phyloP scores from a whole-genome alignment of 139 green algal species.

The Astrephomene gubernaculifera region DNA sequence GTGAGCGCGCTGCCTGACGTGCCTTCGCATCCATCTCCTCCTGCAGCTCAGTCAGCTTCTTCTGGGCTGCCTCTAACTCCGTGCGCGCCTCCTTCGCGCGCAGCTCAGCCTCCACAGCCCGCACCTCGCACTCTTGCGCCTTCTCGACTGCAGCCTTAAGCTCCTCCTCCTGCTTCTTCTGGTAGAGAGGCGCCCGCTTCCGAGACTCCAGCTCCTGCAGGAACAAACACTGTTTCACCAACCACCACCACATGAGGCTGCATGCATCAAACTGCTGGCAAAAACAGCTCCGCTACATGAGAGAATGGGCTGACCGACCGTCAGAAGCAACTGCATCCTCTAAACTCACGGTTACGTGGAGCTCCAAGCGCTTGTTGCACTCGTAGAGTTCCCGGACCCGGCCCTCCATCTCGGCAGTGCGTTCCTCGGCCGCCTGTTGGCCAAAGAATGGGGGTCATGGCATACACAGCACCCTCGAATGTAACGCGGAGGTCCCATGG shows the following conservation, averaged over 20 bases:
- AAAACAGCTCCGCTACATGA: background rate
- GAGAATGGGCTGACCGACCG: no score
- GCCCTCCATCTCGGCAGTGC: constrained; percentile 47
- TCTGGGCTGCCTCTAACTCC: constrained; percentile 45
- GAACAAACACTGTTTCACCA: no score
- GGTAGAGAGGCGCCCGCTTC: constrained; percentile 89
- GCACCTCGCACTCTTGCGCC: constrained; percentile 75
- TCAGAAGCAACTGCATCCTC: no score
- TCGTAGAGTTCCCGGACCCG: constrained; percentile 70
- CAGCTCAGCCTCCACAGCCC: constrained; percentile 73
- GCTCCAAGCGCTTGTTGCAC: constrained; percentile 71
- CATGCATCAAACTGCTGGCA: background rate
- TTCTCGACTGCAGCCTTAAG: constrained; percentile 81
- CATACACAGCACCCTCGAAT: no score
- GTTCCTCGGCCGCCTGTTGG: constrained; percentile 44
- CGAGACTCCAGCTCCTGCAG: constrained; percentile 82
- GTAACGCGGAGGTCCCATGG: no score
- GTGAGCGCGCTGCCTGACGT: constrained; percentile 22
- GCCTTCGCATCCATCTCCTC: constrained; percentile 32
- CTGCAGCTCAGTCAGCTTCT: constrained; percentile 42
- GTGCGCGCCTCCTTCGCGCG: constrained; percentile 61
- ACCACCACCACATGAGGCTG: no score
- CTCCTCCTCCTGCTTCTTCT: constrained; percentile 92
- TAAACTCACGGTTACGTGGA: constrained; percentile 68
- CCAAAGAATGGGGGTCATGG: background rate